A percentile compares a stretch with the other conserved stretches of the same genome.
These are phyloP conservation scores for Cardamine chenopodiifolia DNA, from an alignment of 345 rosid genomes.

Conservation along the genomic window DNA sequence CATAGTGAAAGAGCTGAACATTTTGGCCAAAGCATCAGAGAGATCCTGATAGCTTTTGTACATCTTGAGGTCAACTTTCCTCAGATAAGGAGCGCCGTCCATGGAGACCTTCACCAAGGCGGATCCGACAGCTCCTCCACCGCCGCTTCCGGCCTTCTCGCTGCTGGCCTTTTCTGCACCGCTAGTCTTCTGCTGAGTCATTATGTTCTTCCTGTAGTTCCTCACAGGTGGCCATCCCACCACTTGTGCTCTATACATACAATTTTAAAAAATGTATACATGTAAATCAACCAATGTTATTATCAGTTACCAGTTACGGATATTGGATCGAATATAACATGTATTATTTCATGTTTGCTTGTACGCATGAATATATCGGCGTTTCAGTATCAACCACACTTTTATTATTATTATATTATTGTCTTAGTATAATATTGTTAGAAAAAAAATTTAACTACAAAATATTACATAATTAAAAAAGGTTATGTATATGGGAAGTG, in stretches of 20 bases:
- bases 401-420: background rate
- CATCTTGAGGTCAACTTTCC: slow-evolving; percentile 94
- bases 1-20: slow-evolving; percentile 97
- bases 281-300: background rate
- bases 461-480: background rate
- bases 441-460: slow-evolving; percentile 3
- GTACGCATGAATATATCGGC: slow-evolving; percentile 25
- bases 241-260: slow-evolving; percentile 66
- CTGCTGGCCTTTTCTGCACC: slow-evolving; percentile 45
- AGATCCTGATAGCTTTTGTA: slow-evolving; percentile 83
- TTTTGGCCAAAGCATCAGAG: slow-evolving; percentile 85
- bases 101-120: slow-evolving; percentile 94
- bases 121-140: slow-evolving; percentile 40
- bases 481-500: background rate
- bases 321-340: slow-evolving; percentile 8
- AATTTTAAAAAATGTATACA: background rate
- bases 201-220: slow-evolving; percentile 82
- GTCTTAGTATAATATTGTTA: background rate
- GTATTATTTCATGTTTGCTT: slow-evolving; percentile 31
- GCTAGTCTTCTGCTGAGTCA: slow-evolving; percentile 62
- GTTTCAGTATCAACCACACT: slow-evolving; percentile 22
- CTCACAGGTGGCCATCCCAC: slow-evolving; percentile 99
- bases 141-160: slow-evolving; percentile 43
- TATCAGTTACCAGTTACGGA: slow-evolving; percentile 3
- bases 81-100: slow-evolving; percentile 97